Conservation (phyloP, 2,329 filamentous ascomycete species). For the Aspergillus piperis region DNA sequence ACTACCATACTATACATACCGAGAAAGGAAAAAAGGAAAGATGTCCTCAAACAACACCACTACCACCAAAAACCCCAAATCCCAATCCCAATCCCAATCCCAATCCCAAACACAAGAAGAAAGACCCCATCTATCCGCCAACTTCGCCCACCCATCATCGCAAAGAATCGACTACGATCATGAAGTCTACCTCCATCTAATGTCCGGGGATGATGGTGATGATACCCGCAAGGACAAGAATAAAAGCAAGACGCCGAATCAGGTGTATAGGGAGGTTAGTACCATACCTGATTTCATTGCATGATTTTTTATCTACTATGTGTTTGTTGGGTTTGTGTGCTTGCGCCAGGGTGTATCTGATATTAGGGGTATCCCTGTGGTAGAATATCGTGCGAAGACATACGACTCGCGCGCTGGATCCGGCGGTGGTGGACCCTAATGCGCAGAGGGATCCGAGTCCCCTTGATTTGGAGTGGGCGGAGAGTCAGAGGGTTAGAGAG, state of each 20-base stretch:
- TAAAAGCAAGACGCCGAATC: conserved; percentile 31
- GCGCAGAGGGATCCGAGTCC: conserved; percentile 25
- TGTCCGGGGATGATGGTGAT: conserved; percentile 19
- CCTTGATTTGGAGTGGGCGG: conserved; percentile 32
- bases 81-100: not conserved
- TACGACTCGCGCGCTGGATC: conserved; percentile 27
- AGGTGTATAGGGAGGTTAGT: conserved; percentile 33
- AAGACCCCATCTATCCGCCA: conserved; percentile 51
- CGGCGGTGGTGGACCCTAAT: conserved; percentile 30
- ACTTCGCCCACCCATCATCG: conserved; percentile 21
- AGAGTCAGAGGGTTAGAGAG: conserved; percentile 22
- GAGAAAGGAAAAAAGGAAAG: not conserved
- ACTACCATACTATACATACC: too few species aligned
- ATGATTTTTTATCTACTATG: too few species aligned
- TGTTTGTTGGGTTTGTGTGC: too few species aligned
- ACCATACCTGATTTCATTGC: not conserved
- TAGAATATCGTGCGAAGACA: conserved; percentile 2
- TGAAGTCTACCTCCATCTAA: conserved; percentile 34
- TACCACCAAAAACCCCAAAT: not conserved
- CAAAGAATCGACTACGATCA: conserved; percentile 33
- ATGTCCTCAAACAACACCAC: conserved; percentile 1
- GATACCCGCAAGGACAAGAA: conserved; percentile 9
- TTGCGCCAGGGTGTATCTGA: too few species aligned
- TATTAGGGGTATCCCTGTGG: too few species aligned
- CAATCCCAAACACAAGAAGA: conserved; percentile 34